Evolutionary conservation across 2,329 filamentous ascomycete species (phyloP).

Genomic region (Penicillium psychrosexuale): DNA sequence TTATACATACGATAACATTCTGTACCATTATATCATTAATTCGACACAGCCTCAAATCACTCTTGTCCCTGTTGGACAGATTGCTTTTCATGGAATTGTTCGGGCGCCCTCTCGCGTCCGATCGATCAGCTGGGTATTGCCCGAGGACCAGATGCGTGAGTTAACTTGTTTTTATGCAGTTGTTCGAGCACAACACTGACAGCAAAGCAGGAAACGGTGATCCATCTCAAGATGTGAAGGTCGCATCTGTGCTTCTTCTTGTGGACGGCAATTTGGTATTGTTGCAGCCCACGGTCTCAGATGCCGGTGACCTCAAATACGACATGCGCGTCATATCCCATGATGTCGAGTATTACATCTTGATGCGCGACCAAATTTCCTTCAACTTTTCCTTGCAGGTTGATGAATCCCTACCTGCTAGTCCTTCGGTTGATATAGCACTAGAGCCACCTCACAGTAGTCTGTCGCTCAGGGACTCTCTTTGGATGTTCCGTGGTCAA

Average conservation of each 20-base stretch:
- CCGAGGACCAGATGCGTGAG: conserved; percentile 77
- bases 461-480: conserved; percentile 71
- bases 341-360: conserved; percentile 90
- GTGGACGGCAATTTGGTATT: conserved; percentile 95
- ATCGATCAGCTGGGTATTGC: conserved; percentile 91
- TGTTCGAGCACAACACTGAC: conserved; percentile 12
- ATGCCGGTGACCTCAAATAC: conserved; percentile 84
- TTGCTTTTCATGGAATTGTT: conserved; percentile 94
- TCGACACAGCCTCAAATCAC: conserved; percentile 68
- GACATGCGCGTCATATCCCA: conserved; percentile 97
- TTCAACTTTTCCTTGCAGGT: conserved; percentile 47
- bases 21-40: conserved; percentile 90
- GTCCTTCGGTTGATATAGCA: conserved; percentile 47
- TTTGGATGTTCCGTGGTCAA: conserved; percentile 91
- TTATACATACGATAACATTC: conserved; percentile 93
- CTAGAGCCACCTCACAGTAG: conserved; percentile 46
- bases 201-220: conserved; percentile 67
- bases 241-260: conserved; percentile 91
- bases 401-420: conserved; percentile 50
- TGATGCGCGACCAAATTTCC: conserved; percentile 78
- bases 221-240: conserved; percentile 89
- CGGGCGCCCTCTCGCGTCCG: conserved; percentile 87
- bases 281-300: conserved; percentile 79
- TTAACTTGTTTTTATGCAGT: conserved; percentile 9
- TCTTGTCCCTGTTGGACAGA: conserved; percentile 92